These are phyloP conservation scores for Chlamydomonas sp. DNA, from an alignment of 139 green algal species.

Conservation along the genomic window DNA sequence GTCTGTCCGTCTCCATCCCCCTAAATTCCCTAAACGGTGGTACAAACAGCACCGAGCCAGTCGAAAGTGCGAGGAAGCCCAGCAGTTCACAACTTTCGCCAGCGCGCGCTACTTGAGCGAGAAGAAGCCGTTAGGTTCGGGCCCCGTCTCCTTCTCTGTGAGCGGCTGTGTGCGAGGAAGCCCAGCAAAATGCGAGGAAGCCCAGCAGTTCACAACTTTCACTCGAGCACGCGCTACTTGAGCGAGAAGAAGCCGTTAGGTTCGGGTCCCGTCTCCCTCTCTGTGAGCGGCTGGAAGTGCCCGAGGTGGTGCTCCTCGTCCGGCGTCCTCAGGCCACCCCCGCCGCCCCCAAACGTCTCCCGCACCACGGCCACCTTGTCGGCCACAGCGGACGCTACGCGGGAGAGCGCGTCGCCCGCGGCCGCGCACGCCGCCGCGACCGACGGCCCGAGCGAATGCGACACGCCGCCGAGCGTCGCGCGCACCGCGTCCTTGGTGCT, in stretches of 20 bases:
- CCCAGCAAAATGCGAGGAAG: no score
- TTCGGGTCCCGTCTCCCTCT: not conserved
- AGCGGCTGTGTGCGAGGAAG: no score
- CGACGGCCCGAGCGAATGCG: conserved; percentile 5
- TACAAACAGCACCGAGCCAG: no score
- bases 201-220: no score
- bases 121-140: no score
- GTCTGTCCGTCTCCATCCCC: no score
- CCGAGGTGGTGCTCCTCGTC: conserved; percentile 31
- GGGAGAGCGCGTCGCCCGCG: not conserved
- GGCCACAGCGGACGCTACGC: not conserved
- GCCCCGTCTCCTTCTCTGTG: no score
- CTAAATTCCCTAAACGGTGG: no score
- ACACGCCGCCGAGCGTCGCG: conserved; percentile 1
- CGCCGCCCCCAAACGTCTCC: not conserved
- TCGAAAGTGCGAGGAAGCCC: no score
- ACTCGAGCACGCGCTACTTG: conserved; percentile 9
- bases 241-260: conserved; percentile 20
- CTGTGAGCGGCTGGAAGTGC: conserved; percentile 46
- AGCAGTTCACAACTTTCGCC: no score
- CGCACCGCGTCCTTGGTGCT: conserved; percentile 18
- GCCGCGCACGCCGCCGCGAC: conserved; percentile 1
- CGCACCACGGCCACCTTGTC: not conserved
- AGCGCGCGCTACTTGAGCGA: conserved; percentile 14
- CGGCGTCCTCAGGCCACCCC: not conserved